phyloP scores from a whole-genome alignment of 2,329 filamentous ascomycete species.

The Plectosphaerella sp. region DNA sequence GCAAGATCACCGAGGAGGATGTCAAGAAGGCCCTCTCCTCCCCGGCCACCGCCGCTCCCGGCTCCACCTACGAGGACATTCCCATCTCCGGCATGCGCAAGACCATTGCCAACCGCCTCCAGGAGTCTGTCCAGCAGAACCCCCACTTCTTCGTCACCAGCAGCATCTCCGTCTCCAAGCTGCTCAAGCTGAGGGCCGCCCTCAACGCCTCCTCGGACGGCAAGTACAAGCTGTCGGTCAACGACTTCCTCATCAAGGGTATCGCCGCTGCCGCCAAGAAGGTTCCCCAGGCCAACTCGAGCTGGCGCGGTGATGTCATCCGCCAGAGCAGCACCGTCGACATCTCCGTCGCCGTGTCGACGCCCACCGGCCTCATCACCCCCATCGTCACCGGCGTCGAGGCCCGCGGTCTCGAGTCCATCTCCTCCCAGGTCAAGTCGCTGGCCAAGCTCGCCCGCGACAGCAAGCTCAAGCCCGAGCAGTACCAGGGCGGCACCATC shows the following conservation, averaged over 20 bases:
- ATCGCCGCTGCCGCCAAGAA: constrained; percentile 84
- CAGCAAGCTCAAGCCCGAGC: constrained; percentile 97
- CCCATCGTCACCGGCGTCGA: constrained; percentile 92
- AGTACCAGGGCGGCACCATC: constrained; percentile 98
- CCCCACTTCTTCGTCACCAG: constrained; percentile 97
- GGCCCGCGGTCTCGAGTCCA: constrained; percentile 78
- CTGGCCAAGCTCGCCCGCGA: constrained; percentile 94
- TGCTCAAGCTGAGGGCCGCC: constrained; percentile 91
- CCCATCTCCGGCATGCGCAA: constrained; percentile 94
- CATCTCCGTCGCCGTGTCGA: constrained; percentile 92
- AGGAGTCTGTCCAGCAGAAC: constrained; percentile 81
- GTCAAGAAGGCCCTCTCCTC: constrained; percentile 78
- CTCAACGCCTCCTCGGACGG: constrained; percentile 86
- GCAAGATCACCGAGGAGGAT: constrained; percentile 87
- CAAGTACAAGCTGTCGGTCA: constrained; percentile 99
- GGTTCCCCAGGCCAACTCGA: constrained; percentile 93
- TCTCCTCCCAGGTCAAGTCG: constrained; percentile 89
- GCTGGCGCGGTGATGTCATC: constrained; percentile 87
- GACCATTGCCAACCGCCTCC: constrained; percentile 88
- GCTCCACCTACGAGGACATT: constrained; percentile 74
- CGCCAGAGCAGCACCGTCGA: constrained; percentile 92
- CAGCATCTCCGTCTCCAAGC: constrained; percentile 86
- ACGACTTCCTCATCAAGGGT: constrained; percentile 99
- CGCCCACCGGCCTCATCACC: constrained; percentile 90
- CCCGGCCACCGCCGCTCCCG: constrained; percentile 48